Percentiles rank a stretch among this genome's conserved stretches.
phyloP scores from a whole-genome alignment of 495 filamentous ascomycete species.

The Penicillium parvum region DNA sequence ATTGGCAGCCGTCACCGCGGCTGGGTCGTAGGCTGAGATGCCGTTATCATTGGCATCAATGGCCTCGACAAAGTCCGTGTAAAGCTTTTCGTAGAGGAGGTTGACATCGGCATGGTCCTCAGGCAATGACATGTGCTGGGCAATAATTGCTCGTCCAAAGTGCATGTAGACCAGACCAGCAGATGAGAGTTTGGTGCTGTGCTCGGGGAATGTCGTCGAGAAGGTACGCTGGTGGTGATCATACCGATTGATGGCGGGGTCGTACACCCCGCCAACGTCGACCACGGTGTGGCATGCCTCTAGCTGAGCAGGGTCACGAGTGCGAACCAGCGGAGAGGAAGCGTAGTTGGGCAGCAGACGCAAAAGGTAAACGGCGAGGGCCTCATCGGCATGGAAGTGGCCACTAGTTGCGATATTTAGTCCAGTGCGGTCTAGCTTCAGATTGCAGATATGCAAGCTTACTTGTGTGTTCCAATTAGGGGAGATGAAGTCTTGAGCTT shows the following conservation, averaged over 20 bases:
- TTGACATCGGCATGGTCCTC: slow-evolving; percentile 61
- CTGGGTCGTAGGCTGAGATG: slow-evolving; percentile 71
- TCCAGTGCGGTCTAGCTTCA: background rate
- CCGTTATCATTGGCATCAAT: slow-evolving; percentile 98
- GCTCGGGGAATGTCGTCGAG: slow-evolving; percentile 68
- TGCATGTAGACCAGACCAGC: slow-evolving; percentile 95
- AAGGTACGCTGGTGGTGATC: slow-evolving; percentile 98
- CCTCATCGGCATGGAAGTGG: slow-evolving; percentile 98
- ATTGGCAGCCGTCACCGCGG: slow-evolving; percentile 56
- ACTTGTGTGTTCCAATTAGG: slow-evolving; percentile 86
- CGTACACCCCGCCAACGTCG: slow-evolving; percentile 90
- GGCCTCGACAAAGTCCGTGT: slow-evolving; percentile 90
- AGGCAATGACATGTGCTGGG: slow-evolving; percentile 57
- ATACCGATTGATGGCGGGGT: slow-evolving; percentile 68
- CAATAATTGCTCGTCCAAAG: slow-evolving; percentile 80
- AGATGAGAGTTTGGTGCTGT: slow-evolving; percentile 81
- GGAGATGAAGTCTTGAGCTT: slow-evolving; percentile 61
- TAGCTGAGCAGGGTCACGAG: slow-evolving; percentile 75
- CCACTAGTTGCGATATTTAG: slow-evolving; percentile 41
- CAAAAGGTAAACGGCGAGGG: slow-evolving; percentile 95
- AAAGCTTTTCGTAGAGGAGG: slow-evolving; percentile 81
- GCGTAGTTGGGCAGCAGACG: slow-evolving; percentile 80
- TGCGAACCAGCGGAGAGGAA: slow-evolving; percentile 71
- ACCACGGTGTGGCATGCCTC: slow-evolving; percentile 88
- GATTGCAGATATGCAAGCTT: slow-evolving; percentile 12